These are phyloP conservation scores for Hygrophoropsis aurantiaca DNA, from an alignment of 768 basidiomycete species.

Conservation along the genomic window DNA sequence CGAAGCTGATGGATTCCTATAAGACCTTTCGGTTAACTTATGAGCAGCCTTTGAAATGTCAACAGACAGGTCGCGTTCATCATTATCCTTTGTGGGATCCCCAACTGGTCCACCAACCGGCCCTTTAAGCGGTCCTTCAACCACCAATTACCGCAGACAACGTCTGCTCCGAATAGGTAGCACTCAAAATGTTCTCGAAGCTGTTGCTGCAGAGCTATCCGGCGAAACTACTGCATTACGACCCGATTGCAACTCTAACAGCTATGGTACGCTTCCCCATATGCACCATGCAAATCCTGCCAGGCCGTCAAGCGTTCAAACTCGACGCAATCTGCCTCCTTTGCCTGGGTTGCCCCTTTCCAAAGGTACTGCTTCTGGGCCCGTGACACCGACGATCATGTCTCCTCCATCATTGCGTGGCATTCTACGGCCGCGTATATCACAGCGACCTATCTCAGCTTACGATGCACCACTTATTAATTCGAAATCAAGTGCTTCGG, in stretches of 20 bases:
- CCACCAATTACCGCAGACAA: slow-evolving; percentile 60
- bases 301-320: slow-evolving; percentile 25
- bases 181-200: slow-evolving; percentile 3
- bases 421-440: slow-evolving; percentile 38
- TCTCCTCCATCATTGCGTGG: slow-evolving; percentile 32
- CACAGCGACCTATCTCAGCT: slow-evolving; percentile 67
- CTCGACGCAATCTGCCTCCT: slow-evolving; percentile 37
- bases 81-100: slow-evolving; percentile 13
- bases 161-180: slow-evolving; percentile 57
- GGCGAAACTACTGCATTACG: slow-evolving; percentile 39
- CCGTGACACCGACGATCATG: slow-evolving; percentile 31
- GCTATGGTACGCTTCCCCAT: slow-evolving; percentile 59
- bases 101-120: slow-evolving; percentile 22
- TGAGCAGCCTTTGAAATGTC: slow-evolving; percentile 12
- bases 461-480: slow-evolving; percentile 55
- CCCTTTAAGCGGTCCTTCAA: slow-evolving; percentile 49
- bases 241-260: slow-evolving; percentile 24
- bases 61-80: slow-evolving; percentile 14
- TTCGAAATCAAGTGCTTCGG: slow-evolving; percentile 32
- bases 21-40: no score
- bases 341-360: slow-evolving; percentile 36
- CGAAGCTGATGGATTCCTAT: no score
- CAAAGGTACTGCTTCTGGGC: slow-evolving; percentile 34
- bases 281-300: slow-evolving; percentile 24
- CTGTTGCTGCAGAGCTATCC: slow-evolving; percentile 11